Percentiles rank a stretch among this genome's conserved stretches.
These are phyloP conservation scores for Xenosphaeropsis pyriputrescens DNA, from an alignment of 2,329 filamentous ascomycete genomes.

Conservation along the genomic window DNA sequence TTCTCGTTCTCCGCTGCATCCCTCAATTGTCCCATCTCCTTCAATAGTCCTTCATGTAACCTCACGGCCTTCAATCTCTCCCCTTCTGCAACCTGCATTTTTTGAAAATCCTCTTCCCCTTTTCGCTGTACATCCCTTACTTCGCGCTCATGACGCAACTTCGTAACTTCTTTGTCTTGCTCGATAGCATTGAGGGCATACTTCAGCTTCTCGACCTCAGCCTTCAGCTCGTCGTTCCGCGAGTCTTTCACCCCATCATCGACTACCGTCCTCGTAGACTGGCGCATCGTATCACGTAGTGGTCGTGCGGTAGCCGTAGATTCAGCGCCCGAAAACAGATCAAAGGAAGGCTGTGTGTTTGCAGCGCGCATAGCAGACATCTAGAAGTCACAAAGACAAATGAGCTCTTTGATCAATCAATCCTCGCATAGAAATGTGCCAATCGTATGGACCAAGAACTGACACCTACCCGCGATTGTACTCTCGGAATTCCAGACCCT, in stretches of 20 bases:
- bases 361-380: conserved; percentile 32
- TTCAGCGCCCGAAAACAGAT: conserved; percentile 41
- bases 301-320: conserved; percentile 19
- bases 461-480: conserved; percentile 1
- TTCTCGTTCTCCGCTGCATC: conserved; percentile 38
- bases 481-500: conserved; percentile 1
- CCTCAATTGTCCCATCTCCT: conserved; percentile 36
- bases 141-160: conserved; percentile 1
- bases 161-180: conserved; percentile 1
- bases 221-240: conserved; percentile 65
- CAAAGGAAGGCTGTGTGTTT: conserved; percentile 37
- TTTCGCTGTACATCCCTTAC: conserved; percentile 51
- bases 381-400: conserved; percentile 5
- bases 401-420: neutral
- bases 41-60: conserved; percentile 32
- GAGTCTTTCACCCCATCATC: conserved; percentile 37
- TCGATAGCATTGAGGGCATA: conserved; percentile 40
- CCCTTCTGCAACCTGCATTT: conserved; percentile 41
- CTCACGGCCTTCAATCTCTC: conserved; percentile 33
- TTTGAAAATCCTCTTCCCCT: conserved; percentile 74
- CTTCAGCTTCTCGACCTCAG: conserved; percentile 73
- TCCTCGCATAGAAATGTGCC: neutral
- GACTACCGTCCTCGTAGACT: conserved; percentile 36
- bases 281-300: conserved; percentile 7
- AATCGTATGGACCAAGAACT: neutral